Evolutionary conservation across 2,329 filamentous ascomycete genomes (phyloP), one percentile per base, ranked within the genome.

Genomic region (Diaporthe batatas): DNA sequence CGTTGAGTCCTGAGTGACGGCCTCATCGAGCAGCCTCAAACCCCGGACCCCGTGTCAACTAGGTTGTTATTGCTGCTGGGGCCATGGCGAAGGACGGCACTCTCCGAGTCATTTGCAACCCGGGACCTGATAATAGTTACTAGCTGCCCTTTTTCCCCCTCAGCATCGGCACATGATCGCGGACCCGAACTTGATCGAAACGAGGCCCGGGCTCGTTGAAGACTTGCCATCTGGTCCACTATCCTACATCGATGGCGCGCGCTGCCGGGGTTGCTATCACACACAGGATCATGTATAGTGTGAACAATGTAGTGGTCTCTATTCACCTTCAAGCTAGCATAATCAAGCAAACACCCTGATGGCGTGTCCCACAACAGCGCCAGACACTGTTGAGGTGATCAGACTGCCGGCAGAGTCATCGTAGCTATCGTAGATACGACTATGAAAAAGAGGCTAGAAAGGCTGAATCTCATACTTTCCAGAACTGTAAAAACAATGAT

Each of bases 141-240:
- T 21, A 51, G 44, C 62, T 51, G 29, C 44, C 62, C 5, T 65
- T 25, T 39, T 39, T 39, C 11, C 29, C 29, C n/a, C n/a, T 44
- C 62, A 65, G 14, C 62, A 32, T 25, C 21, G n/a, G 42, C 16
- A 29, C 59, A 65, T 65, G 18, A 51, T 23, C 16, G 29, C 42
- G 42, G 59, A 65, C 42, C 39, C 39, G 39, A 65, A 34, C 59
- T 36, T 51, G 44, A 29, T 65, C 51, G 44, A 51, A 65, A 51
- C 62, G 62, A 32, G 14, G 44, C 32, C 44, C 62, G 51, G 62
- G 47, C 62, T 51, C 44, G 44, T 36, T 44, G 32, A 39, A n/a
- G 23, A 25, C 42, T 65, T 51, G 62, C 62, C 62, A 51, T 32
- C 36, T 65, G 62, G 62, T 21, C 44, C 25, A 39, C 36, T 51